A percentile compares a stretch with the other conserved stretches of the same genome.
Evolutionary conservation across 1,284 basidiomycete species (phyloP).

Genomic region (Ustilago sp.): DNA sequence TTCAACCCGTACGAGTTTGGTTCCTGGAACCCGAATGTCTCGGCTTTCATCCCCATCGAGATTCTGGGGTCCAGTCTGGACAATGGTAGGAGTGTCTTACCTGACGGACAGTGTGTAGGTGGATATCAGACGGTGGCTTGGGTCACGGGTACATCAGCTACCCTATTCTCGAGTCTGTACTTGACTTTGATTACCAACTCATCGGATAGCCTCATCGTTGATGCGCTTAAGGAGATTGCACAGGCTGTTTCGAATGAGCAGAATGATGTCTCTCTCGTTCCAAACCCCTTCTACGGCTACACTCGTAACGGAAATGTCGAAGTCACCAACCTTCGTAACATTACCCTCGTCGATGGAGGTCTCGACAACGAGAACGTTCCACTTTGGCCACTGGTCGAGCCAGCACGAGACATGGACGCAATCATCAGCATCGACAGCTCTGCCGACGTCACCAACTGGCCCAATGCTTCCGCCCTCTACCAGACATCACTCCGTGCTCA

Average conservation of each 20-base stretch:
- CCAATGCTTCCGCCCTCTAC: conserved; percentile 74
- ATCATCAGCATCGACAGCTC: conserved; percentile 79
- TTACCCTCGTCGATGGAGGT: conserved; percentile 65
- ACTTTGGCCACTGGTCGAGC: conserved; percentile 76
- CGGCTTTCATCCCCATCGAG: conserved; percentile 65
- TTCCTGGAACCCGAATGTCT: conserved; percentile 70
- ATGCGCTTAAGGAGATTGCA: conserved; percentile 51
- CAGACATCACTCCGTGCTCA: conserved; percentile 64
- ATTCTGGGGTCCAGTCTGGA: conserved; percentile 59
- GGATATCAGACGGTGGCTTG: conserved; percentile 65
- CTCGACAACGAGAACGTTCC: conserved; percentile 75
- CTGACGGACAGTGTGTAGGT: conserved; percentile 43
- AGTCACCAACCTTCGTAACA: conserved; percentile 51
- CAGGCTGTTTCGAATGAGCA: conserved; percentile 55
- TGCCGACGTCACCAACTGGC: conserved; percentile 75
- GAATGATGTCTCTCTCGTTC: conserved; percentile 71
- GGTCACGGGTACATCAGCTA: conserved; percentile 64
- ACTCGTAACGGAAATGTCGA: conserved; percentile 51
- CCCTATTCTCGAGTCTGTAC: conserved; percentile 70
- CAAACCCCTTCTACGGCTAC: conserved; percentile 71
- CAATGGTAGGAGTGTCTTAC: conserved; percentile 48
- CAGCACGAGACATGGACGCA: conserved; percentile 76
- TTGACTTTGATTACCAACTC: conserved; percentile 43
- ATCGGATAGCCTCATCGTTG: conserved; percentile 33
- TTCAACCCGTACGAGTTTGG: conserved; percentile 73